Percentiles rank a stretch among this genome's conserved stretches.
These are phyloP conservation scores for Arthrinium puccinioides DNA, from an alignment of 2,329 filamentous ascomycete species.

Conservation along the genomic window DNA sequence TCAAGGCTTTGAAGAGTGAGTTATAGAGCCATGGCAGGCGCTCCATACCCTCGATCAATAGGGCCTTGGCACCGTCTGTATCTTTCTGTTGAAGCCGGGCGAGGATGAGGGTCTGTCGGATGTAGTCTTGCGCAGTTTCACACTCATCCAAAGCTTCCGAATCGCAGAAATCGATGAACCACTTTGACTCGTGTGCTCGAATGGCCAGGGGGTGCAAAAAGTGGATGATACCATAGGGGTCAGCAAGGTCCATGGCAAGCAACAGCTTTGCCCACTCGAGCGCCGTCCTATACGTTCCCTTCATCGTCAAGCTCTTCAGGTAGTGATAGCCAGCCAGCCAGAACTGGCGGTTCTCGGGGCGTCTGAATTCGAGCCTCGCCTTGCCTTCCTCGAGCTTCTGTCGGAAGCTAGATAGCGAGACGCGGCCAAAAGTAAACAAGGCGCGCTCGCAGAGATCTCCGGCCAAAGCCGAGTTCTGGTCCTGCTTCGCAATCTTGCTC, in stretches of 20 bases:
- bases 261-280: conserved; percentile 90
- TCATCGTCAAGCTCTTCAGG: conserved; percentile 74
- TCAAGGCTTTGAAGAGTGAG: conserved; percentile 71
- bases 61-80: conserved; percentile 53
- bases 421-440: conserved; percentile 87
- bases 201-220: conserved; percentile 79
- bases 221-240: conserved; percentile 78
- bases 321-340: conserved; percentile 89
- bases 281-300: conserved; percentile 89
- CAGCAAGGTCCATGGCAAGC: conserved; percentile 64
- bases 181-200: conserved; percentile 68
- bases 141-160: conserved; percentile 33
- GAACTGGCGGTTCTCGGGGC: conserved; percentile 85
- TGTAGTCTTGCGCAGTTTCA: conserved; percentile 45
- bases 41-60: conserved; percentile 62
- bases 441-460: conserved; percentile 86
- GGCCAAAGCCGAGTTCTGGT: conserved; percentile 78
- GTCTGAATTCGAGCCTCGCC: conserved; percentile 71
- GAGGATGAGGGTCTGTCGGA: conserved; percentile 69
- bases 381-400: conserved; percentile 69
- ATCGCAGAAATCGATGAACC: conserved; percentile 64
- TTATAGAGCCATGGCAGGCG: conserved; percentile 79
- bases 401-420: conserved; percentile 75
- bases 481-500: conserved; percentile 84
- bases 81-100: conserved; percentile 69